Percentiles rank a stretch among this genome's conserved stretches.
Conservation (phyloP, 495 filamentous ascomycete species). For the Penicillium chermesinum region DNA sequence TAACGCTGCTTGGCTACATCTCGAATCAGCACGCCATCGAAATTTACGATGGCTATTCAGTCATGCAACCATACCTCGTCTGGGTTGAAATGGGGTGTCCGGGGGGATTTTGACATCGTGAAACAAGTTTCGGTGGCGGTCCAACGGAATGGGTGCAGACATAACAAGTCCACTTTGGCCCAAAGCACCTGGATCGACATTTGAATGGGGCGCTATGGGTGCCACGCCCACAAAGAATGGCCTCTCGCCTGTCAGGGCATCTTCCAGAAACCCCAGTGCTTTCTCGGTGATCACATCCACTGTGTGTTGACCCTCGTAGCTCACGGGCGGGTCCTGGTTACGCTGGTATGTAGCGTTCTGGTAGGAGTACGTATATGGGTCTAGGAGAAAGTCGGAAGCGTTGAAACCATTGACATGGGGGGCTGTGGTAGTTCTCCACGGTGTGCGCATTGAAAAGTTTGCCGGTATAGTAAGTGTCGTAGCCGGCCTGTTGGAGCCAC, state of each 20-base stretch:
- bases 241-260: slow-evolving; percentile 44
- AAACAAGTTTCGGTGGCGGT: slow-evolving; percentile 37
- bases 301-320: slow-evolving; percentile 53
- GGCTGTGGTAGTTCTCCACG: slow-evolving; percentile 52
- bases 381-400: slow-evolving; percentile 60
- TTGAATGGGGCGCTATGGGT: slow-evolving; percentile 62
- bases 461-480: slow-evolving; percentile 68
- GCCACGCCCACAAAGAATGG: slow-evolving; percentile 68
- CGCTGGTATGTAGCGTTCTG: slow-evolving; percentile 62
- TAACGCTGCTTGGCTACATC: slow-evolving; percentile 54
- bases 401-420: slow-evolving; percentile 54
- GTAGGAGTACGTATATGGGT: slow-evolving; percentile 69
- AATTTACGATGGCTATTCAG: neutral
- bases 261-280: slow-evolving; percentile 58
- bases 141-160: slow-evolving; percentile 46
- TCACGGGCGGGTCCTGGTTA: slow-evolving; percentile 53
- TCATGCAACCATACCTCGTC: slow-evolving; percentile 33
- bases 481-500: slow-evolving; percentile 66
- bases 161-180: slow-evolving; percentile 26
- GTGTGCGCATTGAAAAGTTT: slow-evolving; percentile 68
- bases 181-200: slow-evolving; percentile 37
- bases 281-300: slow-evolving; percentile 61
- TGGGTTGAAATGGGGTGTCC: slow-evolving; percentile 40
- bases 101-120: slow-evolving; percentile 33
- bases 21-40: slow-evolving; percentile 43